Base-by-base conservation (phyloP, 75 land plant species). In the Sequoiadendron giganteum region DNA sequence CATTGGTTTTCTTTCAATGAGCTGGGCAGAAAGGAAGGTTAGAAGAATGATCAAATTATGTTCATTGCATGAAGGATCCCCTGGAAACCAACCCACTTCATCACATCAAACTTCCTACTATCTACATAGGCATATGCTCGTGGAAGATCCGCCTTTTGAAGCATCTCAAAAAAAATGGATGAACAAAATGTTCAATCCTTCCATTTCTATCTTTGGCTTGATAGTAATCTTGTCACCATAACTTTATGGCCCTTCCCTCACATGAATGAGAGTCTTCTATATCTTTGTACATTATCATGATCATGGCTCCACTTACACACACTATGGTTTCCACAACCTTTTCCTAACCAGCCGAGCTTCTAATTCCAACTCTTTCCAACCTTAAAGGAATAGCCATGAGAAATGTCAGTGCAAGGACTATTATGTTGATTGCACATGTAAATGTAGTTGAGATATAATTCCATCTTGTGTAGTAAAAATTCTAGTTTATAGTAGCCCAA, bases 361-460 rank as follows among this genome's bases (percentile, higher is more conserved):
- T 93, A 19, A 89, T 39, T 39, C 89, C 86, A 32, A 94, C 61
- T 54, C 78, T 91, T 90, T 96, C 97, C 48, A 94, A 43, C 86
- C 96, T 96, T 42, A 94, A 79, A 36, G 91, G 34, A 28, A 92
- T 90, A 40, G 97, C 95, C 80, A 97, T 79, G 25, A 91, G 52
- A 88, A 96, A 97, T 32, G 96, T 96, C 25, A 92, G 84, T 48
- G 91, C 97, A 78, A 96, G 99, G 36, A 94, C 88, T 65, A 89
- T 83, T 65, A 95, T 95, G 52, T 91, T 90, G 25, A 93, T 78
- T 25, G 96, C 95, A 55, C 94, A 91, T 49, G 94, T 93, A 87
- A 96, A 93, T 54, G 97, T 92, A 38, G 97, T 90, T 14, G 96
- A 89, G 28, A 96, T 97, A 58, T 91, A 90, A 32, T 70, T 42